These are phyloP conservation scores for Auxenochlorella pyrenoidosa DNA, from an alignment of 139 green algal genomes.

Conservation along the genomic window DNA sequence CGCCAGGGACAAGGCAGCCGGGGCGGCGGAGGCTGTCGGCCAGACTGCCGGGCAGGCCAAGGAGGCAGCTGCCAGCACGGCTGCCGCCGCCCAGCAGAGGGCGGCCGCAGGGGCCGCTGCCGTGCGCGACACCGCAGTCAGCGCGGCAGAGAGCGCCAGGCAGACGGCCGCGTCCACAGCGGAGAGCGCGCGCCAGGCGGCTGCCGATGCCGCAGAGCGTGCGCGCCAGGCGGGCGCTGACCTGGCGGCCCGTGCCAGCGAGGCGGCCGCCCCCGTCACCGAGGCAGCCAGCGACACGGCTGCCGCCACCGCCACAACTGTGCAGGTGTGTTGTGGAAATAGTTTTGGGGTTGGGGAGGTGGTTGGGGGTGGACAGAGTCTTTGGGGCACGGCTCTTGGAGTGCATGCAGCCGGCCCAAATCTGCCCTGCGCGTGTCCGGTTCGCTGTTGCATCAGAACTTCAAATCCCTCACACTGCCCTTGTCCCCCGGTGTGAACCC, in stretches of 20 bases:
- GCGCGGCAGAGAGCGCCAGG: neutral
- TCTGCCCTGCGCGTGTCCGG: no score
- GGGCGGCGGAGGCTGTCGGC: neutral
- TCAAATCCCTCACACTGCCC: neutral
- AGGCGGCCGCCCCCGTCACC: neutral
- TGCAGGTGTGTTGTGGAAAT: neutral
- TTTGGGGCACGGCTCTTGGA: no score
- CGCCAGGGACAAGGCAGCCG: neutral
- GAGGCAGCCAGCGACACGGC: constrained; percentile 8
- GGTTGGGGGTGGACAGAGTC: no score
- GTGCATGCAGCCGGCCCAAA: no score
- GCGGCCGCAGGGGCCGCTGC: neutral
- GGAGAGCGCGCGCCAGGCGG: neutral
- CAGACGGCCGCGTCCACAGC: neutral
- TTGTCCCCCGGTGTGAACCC: neutral
- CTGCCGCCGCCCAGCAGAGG: constrained; percentile 6
- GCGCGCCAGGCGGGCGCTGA: neutral
- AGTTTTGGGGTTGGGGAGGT: no score
- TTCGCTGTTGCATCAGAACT: no score
- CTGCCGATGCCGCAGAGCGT: neutral
- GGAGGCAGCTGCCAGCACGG: neutral
- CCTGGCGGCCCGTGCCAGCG: neutral
- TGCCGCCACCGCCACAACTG: neutral
- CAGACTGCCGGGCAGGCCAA: neutral
- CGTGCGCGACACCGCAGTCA: neutral